A percentile compares a stretch with the other conserved stretches of the same genome.
phyloP scores from a whole-genome alignment of 169 alveolate species.

The Eimeria brunetti region DNA sequence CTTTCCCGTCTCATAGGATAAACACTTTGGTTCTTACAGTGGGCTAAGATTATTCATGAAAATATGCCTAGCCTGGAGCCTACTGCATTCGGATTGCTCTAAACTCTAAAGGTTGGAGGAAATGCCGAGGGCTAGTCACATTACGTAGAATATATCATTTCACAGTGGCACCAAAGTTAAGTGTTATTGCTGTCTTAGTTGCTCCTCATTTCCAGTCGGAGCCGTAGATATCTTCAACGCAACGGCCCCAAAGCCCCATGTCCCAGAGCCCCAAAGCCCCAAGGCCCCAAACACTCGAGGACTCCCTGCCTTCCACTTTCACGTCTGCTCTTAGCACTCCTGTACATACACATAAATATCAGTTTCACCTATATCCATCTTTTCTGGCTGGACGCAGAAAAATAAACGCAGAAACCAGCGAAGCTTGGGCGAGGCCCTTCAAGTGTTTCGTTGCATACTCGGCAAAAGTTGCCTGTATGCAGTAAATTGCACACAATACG shows the following conservation, averaged over 20 bases:
- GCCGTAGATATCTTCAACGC: neutral
- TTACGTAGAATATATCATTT: neutral
- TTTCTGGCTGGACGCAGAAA: neutral
- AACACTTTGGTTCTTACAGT: neutral
- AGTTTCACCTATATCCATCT: neutral
- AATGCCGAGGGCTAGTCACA: neutral
- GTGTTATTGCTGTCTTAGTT: neutral
- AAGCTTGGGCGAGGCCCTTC: neutral
- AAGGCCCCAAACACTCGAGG: neutral
- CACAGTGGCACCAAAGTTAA: neutral
- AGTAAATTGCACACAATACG: neutral
- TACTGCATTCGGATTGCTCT: neutral
- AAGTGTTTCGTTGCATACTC: neutral
- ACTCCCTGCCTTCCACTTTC: too few species aligned
- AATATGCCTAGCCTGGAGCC: neutral
- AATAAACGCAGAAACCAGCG: neutral
- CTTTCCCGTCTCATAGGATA: neutral
- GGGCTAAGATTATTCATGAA: neutral
- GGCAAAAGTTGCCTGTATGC: neutral
- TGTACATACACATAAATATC: neutral
- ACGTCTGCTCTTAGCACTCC: neutral
- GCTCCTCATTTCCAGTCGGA: neutral
- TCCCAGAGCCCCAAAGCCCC: slow-evolving; percentile 5
- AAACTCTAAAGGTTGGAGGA: neutral
- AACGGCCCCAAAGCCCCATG: slow-evolving; percentile 9